Conservation (phyloP, 495 filamentous ascomycete genomes). For the Cryomyces minteri region DNA sequence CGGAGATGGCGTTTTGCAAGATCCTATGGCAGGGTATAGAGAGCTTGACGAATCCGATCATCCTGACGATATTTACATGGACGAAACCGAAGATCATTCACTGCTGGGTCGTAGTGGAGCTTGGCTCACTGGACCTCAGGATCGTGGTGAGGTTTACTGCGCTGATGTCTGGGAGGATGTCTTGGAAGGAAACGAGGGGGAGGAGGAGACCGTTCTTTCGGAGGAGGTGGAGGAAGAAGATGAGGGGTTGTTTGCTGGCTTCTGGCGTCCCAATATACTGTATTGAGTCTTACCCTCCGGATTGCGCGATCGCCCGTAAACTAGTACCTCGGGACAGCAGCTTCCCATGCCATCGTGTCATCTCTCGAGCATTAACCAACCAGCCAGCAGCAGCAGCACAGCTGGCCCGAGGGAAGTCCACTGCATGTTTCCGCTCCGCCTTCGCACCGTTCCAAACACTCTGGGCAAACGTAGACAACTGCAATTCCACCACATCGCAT, state of each 20-base stretch:
- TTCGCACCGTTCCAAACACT: no score
- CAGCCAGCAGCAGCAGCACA: no score
- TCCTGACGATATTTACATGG: not conserved
- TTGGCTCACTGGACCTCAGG: no score
- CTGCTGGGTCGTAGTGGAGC: no score
- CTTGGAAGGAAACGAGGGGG: not conserved
- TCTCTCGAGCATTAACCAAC: no score
- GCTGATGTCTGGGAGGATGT: not conserved
- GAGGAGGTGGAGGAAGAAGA: slow-evolving; percentile 2
- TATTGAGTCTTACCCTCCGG: slow-evolving; percentile 10
- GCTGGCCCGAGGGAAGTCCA: no score
- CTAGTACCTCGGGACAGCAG: no score
- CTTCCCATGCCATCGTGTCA: no score
- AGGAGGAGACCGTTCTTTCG: not conserved
- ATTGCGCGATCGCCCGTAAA: no score
- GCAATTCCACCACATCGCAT: not conserved
- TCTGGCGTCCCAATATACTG: slow-evolving; percentile 21
- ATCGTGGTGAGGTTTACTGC: not conserved
- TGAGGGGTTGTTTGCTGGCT: slow-evolving; percentile 4
- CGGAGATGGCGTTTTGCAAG: not conserved
- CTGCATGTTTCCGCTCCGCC: no score
- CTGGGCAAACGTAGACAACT: no score
- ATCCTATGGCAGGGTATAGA: not conserved
- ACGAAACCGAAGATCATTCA: not conserved
- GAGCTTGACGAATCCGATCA: no score